These are phyloP conservation scores for Debaryomyces robertsiae DNA, from an alignment of 1,139 yeast species.

Conservation along the genomic window DNA sequence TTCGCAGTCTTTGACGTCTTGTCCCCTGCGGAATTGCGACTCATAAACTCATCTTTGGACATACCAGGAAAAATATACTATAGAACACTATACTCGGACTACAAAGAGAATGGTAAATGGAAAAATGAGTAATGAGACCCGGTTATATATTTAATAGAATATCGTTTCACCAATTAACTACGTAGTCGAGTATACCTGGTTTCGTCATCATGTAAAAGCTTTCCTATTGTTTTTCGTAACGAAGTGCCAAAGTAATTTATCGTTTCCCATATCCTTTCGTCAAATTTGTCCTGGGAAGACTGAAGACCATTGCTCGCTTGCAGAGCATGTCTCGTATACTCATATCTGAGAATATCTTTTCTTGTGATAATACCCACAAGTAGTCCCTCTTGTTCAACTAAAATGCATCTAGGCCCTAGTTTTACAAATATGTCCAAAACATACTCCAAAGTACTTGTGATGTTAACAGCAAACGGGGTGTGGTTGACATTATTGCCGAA, in stretches of 20 bases:
- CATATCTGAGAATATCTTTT: conserved; percentile 66
- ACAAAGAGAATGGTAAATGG: conserved; percentile 85
- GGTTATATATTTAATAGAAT: background rate
- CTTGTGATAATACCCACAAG: conserved; percentile 66
- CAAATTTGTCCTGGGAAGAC: conserved; percentile 26
- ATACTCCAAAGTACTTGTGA: conserved; percentile 59
- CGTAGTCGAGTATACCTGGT: conserved; percentile 18
- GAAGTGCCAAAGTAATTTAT: conserved; percentile 28
- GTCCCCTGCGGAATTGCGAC: conserved; percentile 64
- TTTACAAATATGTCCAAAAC: conserved; percentile 72
- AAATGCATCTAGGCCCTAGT: conserved; percentile 76
- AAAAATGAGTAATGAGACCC: conserved; percentile 44
- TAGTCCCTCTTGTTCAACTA: conserved; percentile 57
- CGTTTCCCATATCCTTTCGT: conserved; percentile 41
- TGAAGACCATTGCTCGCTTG: conserved; percentile 18
- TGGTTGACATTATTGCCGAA: conserved; percentile 51
- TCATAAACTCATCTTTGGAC: conserved; percentile 73
- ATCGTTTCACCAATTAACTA: conserved; percentile 3
- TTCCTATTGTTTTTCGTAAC: conserved; percentile 29
- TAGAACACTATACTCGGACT: conserved; percentile 68
- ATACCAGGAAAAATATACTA: conserved; percentile 68
- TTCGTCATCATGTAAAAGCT: conserved; percentile 35
- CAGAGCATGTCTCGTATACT: conserved; percentile 35
- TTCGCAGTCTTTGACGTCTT: conserved; percentile 69
- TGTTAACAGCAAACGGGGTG: conserved; percentile 65